Evolutionary conservation across 306 rosid species (phyloP), one percentile per base, ranked within the genome.

Genomic region (Vigna reflexopilosa): DNA sequence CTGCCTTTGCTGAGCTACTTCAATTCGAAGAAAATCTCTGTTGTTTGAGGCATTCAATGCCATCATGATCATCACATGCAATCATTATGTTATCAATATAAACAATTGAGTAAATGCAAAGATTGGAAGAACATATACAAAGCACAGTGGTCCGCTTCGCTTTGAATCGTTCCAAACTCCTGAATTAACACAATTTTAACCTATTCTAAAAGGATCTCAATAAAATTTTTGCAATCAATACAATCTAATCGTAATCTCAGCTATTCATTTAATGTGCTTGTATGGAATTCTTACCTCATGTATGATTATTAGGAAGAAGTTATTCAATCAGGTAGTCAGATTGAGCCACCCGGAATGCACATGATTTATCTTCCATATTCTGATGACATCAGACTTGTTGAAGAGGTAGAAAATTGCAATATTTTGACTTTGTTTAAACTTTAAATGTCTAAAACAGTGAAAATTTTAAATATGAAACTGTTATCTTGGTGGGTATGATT

Each of bases 301-400:
- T 73, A 11, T 66, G 50, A 34, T 72, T 83, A 75, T 80, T 12
- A 94, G 98, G 97, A 94, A 0, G 98, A 94, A 85, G 82, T 94
- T 57, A 66, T 83, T 75, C 83, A 79, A 66, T 85, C 86, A 58
- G 94, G 92, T 70, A 85, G 91, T 85, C 97, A 94, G 89, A 79
- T 94, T 70, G 97, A 90, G 84, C 98, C 98, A 0, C 98, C 98
- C 9, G 98, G 98, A 86, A 88, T 94, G 97, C 90, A 90, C 81
- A 90, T 94, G 97, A 79, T 94, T 74, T 89, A 88, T 91, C 96
- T 94, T 77, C 97, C 98, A 61, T 94, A 89, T 83, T 86, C 90
- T 67, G 98, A 92, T 81, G 98, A 94, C 83, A 92, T 94, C 79
- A 84, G 98, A 84, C 89, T 77, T 83, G 83, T 86, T 86, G 98